Percentiles rank a stretch among this genome's conserved stretches.
phyloP scores from a whole-genome alignment of 2,329 filamentous ascomycete genomes.

The Emmonsiellopsis sp. region DNA sequence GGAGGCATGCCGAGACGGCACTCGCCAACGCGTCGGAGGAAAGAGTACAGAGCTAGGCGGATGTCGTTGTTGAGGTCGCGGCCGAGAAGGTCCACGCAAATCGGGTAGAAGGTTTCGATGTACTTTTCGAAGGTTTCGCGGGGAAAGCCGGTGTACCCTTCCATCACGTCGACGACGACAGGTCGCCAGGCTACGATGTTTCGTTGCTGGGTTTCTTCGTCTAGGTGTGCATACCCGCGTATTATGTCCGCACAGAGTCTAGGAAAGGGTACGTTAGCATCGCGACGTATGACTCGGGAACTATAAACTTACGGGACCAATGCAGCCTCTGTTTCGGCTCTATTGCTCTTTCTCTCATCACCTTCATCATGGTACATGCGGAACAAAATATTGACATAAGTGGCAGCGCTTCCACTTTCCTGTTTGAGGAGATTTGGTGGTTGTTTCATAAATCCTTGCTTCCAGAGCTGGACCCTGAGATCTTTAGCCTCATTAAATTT shows the following conservation, averaged over 20 bases:
- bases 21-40: slow-evolving; percentile 78
- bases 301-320: slow-evolving; percentile 60
- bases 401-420: slow-evolving; percentile 82
- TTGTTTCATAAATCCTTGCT: slow-evolving; percentile 99
- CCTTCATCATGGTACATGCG: slow-evolving; percentile 92
- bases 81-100: slow-evolving; percentile 70
- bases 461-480: slow-evolving; percentile 84
- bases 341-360: slow-evolving; percentile 68
- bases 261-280: slow-evolving; percentile 15
- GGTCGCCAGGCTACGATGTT: slow-evolving; percentile 97
- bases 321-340: slow-evolving; percentile 78
- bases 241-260: slow-evolving; percentile 88
- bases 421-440: slow-evolving; percentile 96
- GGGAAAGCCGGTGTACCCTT: slow-evolving; percentile 82
- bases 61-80: slow-evolving; percentile 76
- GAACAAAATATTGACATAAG: slow-evolving; percentile 92
- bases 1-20: slow-evolving; percentile 44
- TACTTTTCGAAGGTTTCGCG: slow-evolving; percentile 69
- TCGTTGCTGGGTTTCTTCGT: slow-evolving; percentile 92
- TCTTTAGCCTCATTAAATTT: slow-evolving; percentile 98
- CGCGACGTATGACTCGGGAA: background rate
- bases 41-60: slow-evolving; percentile 63
- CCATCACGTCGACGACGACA: slow-evolving; percentile 91
- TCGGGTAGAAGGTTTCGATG: slow-evolving; percentile 73
- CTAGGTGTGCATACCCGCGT: slow-evolving; percentile 69